A percentile compares a stretch with the other conserved stretches of the same genome.
These are phyloP conservation scores for Saraca asoca DNA, from an alignment of 331 rosid genomes.

Conservation along the genomic window DNA sequence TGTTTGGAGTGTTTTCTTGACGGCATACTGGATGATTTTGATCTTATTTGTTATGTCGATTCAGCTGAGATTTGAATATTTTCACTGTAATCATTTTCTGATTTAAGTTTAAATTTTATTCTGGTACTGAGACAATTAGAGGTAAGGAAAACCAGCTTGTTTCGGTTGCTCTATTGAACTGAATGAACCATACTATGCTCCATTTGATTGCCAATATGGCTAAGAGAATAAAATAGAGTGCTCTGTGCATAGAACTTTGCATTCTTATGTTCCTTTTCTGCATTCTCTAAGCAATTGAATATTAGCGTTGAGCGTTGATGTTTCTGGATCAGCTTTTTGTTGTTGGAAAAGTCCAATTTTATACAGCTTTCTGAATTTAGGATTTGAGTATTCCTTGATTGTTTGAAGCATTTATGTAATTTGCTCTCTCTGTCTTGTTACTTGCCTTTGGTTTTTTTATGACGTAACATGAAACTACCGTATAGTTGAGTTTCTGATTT, in stretches of 20 bases:
- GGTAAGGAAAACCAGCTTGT: background rate
- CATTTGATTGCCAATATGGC: background rate
- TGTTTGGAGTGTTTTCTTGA: constrained; percentile 12
- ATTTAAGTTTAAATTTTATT: background rate
- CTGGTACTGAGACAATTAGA: background rate
- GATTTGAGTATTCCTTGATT: background rate
- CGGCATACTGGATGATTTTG: background rate
- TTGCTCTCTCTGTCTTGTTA: background rate
- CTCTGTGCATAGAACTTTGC: background rate
- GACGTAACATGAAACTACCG: background rate
- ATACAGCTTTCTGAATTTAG: background rate
- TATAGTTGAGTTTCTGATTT: constrained; percentile 6
- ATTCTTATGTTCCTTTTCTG: background rate
- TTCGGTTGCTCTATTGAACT: background rate
- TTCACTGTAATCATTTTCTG: background rate
- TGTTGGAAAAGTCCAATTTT: background rate
- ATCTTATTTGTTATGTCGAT: background rate
- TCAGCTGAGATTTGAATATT: constrained; percentile 1
- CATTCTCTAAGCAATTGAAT: background rate
- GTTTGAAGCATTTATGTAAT: constrained; percentile 4
- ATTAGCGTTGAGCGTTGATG: background rate
- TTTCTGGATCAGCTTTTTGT: too few relatives aligned
- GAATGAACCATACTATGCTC: background rate
- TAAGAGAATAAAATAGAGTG: background rate
- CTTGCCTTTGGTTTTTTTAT: background rate